These are phyloP conservation scores for Apiospora koreana DNA, from an alignment of 2,329 filamentous ascomycete genomes.

Conservation along the genomic window DNA sequence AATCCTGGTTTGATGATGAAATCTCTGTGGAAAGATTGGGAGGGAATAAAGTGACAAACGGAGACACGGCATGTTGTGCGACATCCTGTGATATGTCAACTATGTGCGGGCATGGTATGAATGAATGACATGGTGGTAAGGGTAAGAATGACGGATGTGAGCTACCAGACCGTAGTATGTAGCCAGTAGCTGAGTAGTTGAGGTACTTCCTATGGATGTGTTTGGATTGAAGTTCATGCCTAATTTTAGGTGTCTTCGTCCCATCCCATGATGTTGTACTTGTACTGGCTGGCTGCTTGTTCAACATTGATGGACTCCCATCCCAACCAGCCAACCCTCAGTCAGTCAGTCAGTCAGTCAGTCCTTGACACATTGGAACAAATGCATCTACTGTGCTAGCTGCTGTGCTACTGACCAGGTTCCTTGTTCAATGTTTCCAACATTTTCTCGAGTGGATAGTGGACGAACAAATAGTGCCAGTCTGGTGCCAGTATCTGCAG, in stretches of 20 bases:
- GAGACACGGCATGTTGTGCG: slow-evolving; percentile 4
- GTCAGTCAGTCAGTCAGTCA: background rate
- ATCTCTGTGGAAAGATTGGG: background rate
- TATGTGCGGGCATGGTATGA: background rate
- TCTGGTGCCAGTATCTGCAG: background rate
- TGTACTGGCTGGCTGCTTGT: background rate
- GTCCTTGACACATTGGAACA: background rate
- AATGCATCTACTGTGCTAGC: background rate
- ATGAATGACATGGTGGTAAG: background rate
- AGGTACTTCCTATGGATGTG: background rate
- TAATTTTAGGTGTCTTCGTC: background rate
- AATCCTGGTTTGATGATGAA: background rate
- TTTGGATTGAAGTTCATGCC: background rate
- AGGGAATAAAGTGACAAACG: slow-evolving; percentile 2
- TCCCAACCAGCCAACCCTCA: background rate
- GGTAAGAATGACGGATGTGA: too few species aligned
- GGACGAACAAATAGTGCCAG: background rate
- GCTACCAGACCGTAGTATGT: too few species aligned
- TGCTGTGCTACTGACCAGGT: slow-evolving; percentile 4
- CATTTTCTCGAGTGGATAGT: background rate
- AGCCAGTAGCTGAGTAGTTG: background rate
- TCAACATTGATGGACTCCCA: background rate
- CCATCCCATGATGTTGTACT: background rate
- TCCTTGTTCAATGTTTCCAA: slow-evolving; percentile 1
- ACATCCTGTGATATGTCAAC: background rate